phyloP scores from a whole-genome alignment of 495 filamentous ascomycete species.

The Penicillium herquei region DNA sequence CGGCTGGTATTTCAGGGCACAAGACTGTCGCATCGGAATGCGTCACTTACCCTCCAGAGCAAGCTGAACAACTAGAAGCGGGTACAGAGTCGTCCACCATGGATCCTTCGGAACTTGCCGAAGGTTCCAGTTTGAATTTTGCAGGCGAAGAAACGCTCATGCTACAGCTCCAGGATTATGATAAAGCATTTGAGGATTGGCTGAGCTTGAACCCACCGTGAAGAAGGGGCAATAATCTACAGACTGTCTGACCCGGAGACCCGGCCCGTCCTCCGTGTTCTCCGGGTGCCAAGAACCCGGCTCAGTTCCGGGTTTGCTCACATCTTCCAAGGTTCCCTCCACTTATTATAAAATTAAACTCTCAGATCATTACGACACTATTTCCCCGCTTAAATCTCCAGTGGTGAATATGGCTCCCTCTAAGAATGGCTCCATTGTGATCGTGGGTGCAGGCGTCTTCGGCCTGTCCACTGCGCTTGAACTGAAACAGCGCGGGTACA shows the following conservation, averaged over 20 bases:
- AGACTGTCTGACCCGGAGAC: slow-evolving; percentile 9
- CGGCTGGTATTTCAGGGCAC: slow-evolving; percentile 36
- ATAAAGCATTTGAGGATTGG: slow-evolving; percentile 35
- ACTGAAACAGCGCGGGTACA: slow-evolving; percentile 25
- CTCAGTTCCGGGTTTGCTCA: slow-evolving; percentile 4
- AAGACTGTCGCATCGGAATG: slow-evolving; percentile 32
- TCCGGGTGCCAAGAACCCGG: slow-evolving; percentile 25
- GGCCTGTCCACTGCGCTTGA: slow-evolving; percentile 30
- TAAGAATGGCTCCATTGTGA: slow-evolving; percentile 33
- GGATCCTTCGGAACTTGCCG: slow-evolving; percentile 15
- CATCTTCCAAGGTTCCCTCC: neutral
- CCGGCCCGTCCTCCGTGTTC: slow-evolving; percentile 20
- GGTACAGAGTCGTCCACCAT: slow-evolving; percentile 5
- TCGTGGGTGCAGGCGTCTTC: slow-evolving; percentile 37
- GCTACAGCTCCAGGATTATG: slow-evolving; percentile 33
- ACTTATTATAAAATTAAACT: slow-evolving; percentile 2
- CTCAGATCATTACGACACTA: neutral
- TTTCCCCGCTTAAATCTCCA: neutral
- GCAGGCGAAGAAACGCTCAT: slow-evolving; percentile 23
- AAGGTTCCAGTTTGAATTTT: slow-evolving; percentile 19
- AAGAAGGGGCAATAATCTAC: neutral
- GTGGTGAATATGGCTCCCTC: slow-evolving; percentile 17
- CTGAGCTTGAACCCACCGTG: slow-evolving; percentile 23
- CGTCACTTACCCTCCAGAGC: slow-evolving; percentile 34
- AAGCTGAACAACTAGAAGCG: slow-evolving; percentile 18